A percentile compares a stretch with the other conserved stretches of the same genome.
Evolutionary conservation across 345 rosid genomes (phyloP).

Genomic region (Carallia pectinifolia): DNA sequence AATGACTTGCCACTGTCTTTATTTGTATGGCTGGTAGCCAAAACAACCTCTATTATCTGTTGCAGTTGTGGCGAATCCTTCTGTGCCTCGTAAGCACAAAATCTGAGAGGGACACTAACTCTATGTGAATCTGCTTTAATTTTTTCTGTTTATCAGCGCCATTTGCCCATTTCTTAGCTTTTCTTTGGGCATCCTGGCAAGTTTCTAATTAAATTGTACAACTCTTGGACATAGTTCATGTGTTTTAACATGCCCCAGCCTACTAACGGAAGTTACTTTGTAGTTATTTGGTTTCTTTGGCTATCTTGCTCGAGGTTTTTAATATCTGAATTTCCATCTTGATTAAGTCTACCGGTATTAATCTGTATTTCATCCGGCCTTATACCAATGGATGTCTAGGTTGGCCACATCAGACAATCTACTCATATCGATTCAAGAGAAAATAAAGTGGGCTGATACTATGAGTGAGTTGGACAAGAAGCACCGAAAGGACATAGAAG

Average conservation of each 20-base stretch:
- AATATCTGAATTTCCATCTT: neutral
- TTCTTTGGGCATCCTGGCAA: too few species aligned
- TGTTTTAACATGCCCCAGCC: too few species aligned
- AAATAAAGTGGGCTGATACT: constrained; percentile 98
- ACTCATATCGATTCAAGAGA: constrained; percentile 85
- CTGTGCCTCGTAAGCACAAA: neutral
- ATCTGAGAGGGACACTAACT: too few species aligned
- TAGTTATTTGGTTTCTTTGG: neutral
- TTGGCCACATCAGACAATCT: constrained; percentile 79
- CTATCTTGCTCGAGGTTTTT: neutral
- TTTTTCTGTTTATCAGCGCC: too few species aligned
- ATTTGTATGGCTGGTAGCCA: neutral
- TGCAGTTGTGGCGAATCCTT: neutral
- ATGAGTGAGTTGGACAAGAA: constrained; percentile 86
- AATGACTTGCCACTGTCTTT: constrained; percentile 11
- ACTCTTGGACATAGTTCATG: too few species aligned
- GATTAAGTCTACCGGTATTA: neutral
- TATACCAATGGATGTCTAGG: constrained; percentile 40
- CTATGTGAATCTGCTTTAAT: too few species aligned
- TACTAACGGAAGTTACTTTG: too few species aligned
- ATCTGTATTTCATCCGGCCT: neutral
- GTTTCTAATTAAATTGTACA: too few species aligned
- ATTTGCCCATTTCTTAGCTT: too few species aligned
- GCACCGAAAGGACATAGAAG: constrained; percentile 79
- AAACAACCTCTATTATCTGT: neutral